Evolutionary conservation across 192 early-diverging fungal genomes (phyloP), one percentile per base, ranked within the genome.

Genomic region (Geranomyces michiganensis): DNA sequence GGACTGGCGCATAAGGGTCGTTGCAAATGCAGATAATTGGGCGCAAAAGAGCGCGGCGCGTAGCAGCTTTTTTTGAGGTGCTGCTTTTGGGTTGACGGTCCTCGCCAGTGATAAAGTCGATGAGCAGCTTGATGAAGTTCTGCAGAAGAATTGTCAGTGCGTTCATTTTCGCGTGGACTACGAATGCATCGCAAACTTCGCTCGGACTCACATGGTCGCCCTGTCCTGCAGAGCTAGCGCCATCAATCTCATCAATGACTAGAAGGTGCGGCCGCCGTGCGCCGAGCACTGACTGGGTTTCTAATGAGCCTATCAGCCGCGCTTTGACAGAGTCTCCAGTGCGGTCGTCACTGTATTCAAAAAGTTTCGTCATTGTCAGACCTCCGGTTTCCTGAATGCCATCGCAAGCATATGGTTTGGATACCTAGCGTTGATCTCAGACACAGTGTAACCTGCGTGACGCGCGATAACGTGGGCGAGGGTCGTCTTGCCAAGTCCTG

Each of bases 1-100:
- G 80, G 10, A 89, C 92, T 22, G 95, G 88, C 5, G 93, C 92
- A 79, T 93, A 99, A 88, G 84, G 89, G 78, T 97, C 95, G 77
- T 99, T 99, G 85, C 97, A 99, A 65, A 99, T 96, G 76, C 96
- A 99, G 43, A 99, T 97, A 58, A 99, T 95, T 51, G 97, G 97
- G 5, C 96, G 84, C 58, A 92, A 78, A 22, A 96, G 81, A 7
- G 67, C 51, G 21, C 70, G 60, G n/a, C 44, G 62, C 60, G 76
- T 76, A 46, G 66, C 70, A 0, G 26, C 68, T 24, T 65, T 69
- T 59, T 72, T 78, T 29, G 62, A 64, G 21, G 31, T 36, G 41
- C 26, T 19, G 15, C 5, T 29, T 19, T 19, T 32, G 29, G 27
- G 21, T 19, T 27, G 22, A 7, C 58, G 15, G 58, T 19, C 58